Conservation (phyloP, 2,329 filamentous ascomycete genomes). For the Sarocladium brachiariae region DNA sequence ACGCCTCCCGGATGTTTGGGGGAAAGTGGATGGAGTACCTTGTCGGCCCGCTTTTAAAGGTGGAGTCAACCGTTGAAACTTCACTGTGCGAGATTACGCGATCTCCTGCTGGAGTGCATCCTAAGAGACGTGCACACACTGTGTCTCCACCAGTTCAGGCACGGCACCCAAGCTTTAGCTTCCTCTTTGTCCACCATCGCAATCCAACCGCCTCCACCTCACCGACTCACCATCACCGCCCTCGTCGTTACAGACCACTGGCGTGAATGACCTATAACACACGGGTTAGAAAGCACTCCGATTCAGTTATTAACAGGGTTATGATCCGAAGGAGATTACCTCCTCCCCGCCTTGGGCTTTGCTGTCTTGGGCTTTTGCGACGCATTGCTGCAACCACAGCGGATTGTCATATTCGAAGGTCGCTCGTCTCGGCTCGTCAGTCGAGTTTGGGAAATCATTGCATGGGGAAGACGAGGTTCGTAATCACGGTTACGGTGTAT, state of each 20-base stretch:
- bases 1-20: neutral
- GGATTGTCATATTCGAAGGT: neutral
- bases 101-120: too few species aligned
- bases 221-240: conserved; percentile 7
- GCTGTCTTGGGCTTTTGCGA: neutral
- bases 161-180: neutral
- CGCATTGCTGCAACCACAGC: conserved; percentile 5
- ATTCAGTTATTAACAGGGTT: conserved; percentile 2
- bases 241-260: neutral
- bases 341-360: neutral
- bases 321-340: neutral
- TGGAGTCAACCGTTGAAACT: conserved; percentile 1
- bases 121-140: neutral
- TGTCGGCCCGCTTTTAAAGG: neutral
- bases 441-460: neutral
- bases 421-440: neutral
- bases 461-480: neutral
- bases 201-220: neutral
- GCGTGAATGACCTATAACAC: conserved; percentile 1
- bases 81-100: conserved; percentile 1
- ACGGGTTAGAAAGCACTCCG: neutral
- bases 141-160: neutral
- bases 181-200: neutral
- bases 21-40: neutral
- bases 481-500: neutral